Evolutionary conservation across 768 basidiomycete genomes (phyloP).

Genomic region (Cyclocybe aegerita): DNA sequence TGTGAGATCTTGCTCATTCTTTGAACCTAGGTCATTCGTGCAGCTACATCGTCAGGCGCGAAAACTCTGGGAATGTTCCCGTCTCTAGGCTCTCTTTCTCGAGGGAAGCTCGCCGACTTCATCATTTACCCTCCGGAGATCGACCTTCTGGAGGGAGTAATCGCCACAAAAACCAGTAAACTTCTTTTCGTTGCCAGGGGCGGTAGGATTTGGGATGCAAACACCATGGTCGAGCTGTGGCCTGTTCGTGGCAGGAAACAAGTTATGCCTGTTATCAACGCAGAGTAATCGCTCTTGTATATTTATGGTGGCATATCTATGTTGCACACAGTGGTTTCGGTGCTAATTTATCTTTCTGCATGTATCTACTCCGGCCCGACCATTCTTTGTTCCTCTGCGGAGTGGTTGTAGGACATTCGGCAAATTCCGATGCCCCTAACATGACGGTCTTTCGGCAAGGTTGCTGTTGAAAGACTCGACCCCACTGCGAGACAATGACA

Average conservation of each 20-base stretch:
- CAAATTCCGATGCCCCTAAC: no score
- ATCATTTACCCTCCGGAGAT: slow-evolving; percentile 63
- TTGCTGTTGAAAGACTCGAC: no score
- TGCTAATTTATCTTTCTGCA: no score
- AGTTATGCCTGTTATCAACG: slow-evolving; percentile 58
- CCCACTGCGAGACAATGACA: slow-evolving; percentile 24
- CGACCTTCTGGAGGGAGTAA: slow-evolving; percentile 33
- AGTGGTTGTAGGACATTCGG: no score
- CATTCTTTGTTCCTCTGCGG: no score
- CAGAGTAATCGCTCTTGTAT: slow-evolving; percentile 28
- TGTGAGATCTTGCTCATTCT: not conserved
- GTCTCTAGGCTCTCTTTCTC: slow-evolving; percentile 62
- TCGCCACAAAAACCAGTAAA: slow-evolving; percentile 46
- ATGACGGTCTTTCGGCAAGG: no score
- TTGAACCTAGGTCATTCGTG: slow-evolving; percentile 53
- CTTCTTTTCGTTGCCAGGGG: slow-evolving; percentile 60
- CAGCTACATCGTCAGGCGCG: slow-evolving; percentile 68
- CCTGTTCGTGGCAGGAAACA: slow-evolving; percentile 61
- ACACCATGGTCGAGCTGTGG: slow-evolving; percentile 69
- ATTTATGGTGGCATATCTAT: not conserved
- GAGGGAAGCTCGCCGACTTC: slow-evolving; percentile 72
- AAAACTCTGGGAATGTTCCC: slow-evolving; percentile 59
- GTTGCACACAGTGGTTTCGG: no score
- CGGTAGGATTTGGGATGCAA: slow-evolving; percentile 70
- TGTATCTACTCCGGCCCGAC: no score